Evolutionary conservation across 306 rosid species (phyloP), one percentile per base, ranked within the genome.

Genomic region (Boehmeria nivea): DNA sequence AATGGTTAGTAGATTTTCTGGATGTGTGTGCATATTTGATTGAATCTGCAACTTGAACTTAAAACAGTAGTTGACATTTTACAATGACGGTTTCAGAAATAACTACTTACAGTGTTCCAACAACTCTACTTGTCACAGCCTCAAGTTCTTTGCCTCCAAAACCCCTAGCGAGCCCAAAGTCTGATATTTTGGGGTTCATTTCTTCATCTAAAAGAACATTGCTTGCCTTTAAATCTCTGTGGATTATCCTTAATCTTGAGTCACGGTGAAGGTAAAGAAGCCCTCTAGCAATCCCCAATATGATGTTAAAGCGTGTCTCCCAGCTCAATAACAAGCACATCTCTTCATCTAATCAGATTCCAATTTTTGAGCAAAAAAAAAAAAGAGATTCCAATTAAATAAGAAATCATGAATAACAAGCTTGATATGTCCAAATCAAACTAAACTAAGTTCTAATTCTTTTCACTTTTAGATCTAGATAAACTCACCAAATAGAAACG

Each of bases 201-300:
- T 51, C 60, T 34, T 42, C 53, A 21, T 52, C 60, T 3, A 52
- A 12, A 0, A 63, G 54, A 43, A 43, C 12, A 16, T 64, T 53
- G 45, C 54, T 53, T 1, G 45, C 51, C 20, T 63, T 43, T 22
- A 64, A 9, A 31, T 64, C 38, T 38, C 49, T 37, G 10, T 48
- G 50, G 33, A 66, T 57, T 0, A 57, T 38, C 14, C 43, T 57
- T 45, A 66, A 38, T 27, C 71, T 57, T 0, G 59, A 66, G 25
- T 66, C 71, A 1, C 55, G 49, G 26, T 57, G 71, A 47, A 65
- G 64, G 43, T 46, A 65, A 18, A 56, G 17, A 5, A 37, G 18
- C 27, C 64, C 64, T 18, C 64, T 39, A 36, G 64, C 51, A 1
- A 66, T 57, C 38, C 59, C 58, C 63, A 57, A 1, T 7, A 66